These are phyloP conservation scores for Candida sakaeoensis DNA, from an alignment of 805 yeast genomes.

Conservation along the genomic window DNA sequence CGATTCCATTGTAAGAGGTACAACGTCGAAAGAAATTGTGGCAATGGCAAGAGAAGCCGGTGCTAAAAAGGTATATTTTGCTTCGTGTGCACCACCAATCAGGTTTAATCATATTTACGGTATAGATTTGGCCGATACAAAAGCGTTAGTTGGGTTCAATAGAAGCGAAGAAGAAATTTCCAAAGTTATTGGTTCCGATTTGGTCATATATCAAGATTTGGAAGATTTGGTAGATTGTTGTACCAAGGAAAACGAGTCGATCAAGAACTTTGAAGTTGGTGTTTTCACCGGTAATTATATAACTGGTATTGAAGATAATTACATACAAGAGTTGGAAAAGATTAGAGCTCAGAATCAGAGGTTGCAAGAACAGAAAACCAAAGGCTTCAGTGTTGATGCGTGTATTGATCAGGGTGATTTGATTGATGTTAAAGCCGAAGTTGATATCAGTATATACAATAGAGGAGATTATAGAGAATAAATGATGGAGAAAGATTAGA, in stretches of 20 bases:
- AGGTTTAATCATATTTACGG: conserved; percentile 95
- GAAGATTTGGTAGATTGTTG: conserved; percentile 84
- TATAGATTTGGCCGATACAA: conserved; percentile 93
- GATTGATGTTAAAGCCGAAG: conserved; percentile 76
- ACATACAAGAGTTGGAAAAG: conserved; percentile 75
- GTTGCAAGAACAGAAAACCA: conserved; percentile 34
- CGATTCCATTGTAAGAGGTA: conserved; percentile 96
- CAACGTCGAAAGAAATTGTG: conserved; percentile 93
- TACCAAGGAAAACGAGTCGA: conserved; percentile 31
- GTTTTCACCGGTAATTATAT: conserved; percentile 93
- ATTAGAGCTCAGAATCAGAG: conserved; percentile 76
- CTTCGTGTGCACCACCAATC: conserved; percentile 98
- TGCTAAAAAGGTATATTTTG: conserved; percentile 90
- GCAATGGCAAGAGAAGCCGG: conserved; percentile 99
- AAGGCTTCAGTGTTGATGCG: conserved; percentile 41
- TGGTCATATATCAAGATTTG: conserved; percentile 82
- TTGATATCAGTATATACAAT: conserved; percentile 54
- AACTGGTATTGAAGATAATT: conserved; percentile 88
- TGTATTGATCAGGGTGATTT: conserved; percentile 41
- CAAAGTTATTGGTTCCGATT: conserved; percentile 80
- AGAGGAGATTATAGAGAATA: conserved; percentile 46
- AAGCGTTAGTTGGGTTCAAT: conserved; percentile 85
- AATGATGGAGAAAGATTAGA: no score
- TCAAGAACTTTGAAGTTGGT: conserved; percentile 84
- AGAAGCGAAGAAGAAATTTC: conserved; percentile 75